These are phyloP conservation scores for Asterochloris erici DNA, from an alignment of 139 green algal species.

Conservation along the genomic window DNA sequence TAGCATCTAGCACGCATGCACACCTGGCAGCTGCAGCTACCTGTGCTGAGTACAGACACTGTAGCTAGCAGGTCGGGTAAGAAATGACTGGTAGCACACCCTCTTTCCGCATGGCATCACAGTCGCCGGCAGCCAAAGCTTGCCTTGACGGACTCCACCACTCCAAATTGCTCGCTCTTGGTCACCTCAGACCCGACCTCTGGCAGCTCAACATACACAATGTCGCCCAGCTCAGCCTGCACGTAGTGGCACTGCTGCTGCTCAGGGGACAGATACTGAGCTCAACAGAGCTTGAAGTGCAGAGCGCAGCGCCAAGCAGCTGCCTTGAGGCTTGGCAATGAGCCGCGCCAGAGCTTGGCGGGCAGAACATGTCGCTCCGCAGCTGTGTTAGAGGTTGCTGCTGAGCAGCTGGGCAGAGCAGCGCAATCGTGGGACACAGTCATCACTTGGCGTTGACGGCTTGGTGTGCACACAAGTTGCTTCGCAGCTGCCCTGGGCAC, in stretches of 20 bases:
- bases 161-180: slow-evolving; percentile 87
- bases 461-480: neutral
- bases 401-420: neutral
- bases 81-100: neutral
- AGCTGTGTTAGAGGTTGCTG: too few species aligned
- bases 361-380: neutral
- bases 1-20: too few species aligned
- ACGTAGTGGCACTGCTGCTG: neutral
- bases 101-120: neutral
- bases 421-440: neutral
- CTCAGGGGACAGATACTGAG: neutral
- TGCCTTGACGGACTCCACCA: slow-evolving; percentile 99
- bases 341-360: neutral
- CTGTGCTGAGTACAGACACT: neutral
- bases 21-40: too few species aligned
- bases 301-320: too few species aligned
- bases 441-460: neutral
- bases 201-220: slow-evolving; percentile 98
- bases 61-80: neutral
- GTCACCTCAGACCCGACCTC: slow-evolving; percentile 83
- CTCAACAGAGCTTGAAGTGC: neutral
- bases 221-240: slow-evolving; percentile 89
- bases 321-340: too few species aligned
- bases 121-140: neutral
- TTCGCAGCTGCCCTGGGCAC: too few species aligned